These are phyloP conservation scores for Aspergillus sp. DNA, from an alignment of 2,329 filamentous ascomycete species.

Conservation along the genomic window DNA sequence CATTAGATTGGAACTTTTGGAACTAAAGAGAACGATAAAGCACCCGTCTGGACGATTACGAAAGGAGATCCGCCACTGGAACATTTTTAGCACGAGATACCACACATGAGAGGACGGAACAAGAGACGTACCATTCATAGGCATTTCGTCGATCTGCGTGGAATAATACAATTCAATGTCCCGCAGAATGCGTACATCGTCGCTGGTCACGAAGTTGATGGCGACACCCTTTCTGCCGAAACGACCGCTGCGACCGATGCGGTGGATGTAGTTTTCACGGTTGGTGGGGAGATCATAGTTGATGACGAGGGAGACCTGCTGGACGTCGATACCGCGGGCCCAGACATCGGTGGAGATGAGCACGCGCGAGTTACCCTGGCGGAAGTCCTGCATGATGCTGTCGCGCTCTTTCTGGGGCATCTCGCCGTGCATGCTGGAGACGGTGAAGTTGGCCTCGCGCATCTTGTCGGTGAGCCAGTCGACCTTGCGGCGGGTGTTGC, in stretches of 20 bases:
- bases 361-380: conserved; percentile 92
- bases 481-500: conserved; percentile 97
- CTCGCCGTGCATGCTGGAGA: conserved; percentile 97
- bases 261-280: conserved; percentile 99
- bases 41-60: conserved; percentile 21
- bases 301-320: conserved; percentile 97
- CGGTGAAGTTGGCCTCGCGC: conserved; percentile 97
- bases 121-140: conserved; percentile 80
- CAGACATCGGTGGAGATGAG: conserved; percentile 97
- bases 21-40: not conserved
- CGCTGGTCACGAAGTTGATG: conserved; percentile 98
- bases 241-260: conserved; percentile 90
- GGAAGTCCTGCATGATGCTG: conserved; percentile 98
- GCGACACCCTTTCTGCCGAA: conserved; percentile 98
- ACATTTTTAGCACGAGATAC: not conserved
- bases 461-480: conserved; percentile 99
- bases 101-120: not conserved
- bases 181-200: conserved; percentile 93
- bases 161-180: conserved; percentile 98
- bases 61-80: conserved; percentile 37
- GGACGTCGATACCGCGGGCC: conserved; percentile 97
- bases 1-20: not conserved
- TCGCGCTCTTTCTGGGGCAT: conserved; percentile 99
- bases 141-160: conserved; percentile 98
- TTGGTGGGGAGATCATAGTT: conserved; percentile 98